These are phyloP conservation scores for Spatholobus suberectus DNA, from an alignment of 306 rosid genomes.

Conservation along the genomic window DNA sequence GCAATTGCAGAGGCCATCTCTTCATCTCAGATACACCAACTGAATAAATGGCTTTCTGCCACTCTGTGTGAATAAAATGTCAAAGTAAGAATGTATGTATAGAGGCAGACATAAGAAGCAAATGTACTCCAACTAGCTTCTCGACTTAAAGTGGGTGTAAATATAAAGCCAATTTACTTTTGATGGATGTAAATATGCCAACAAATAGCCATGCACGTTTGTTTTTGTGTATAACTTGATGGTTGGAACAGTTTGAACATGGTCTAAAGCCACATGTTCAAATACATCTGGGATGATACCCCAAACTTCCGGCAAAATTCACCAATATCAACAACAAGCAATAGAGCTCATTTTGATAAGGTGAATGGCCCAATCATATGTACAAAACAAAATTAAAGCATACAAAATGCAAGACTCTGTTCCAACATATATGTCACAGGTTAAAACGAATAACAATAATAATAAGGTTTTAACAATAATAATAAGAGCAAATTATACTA, in stretches of 20 bases:
- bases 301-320: not conserved
- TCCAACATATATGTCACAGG: not conserved
- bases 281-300: conserved; percentile 8
- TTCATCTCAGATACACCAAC: conserved; percentile 96
- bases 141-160: not conserved
- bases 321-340: not conserved
- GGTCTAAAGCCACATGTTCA: conserved; percentile 20
- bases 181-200: conserved; percentile 15
- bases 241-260: conserved; percentile 14
- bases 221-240: conserved; percentile 21
- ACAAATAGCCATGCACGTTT: conserved; percentile 1
- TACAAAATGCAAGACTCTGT: conserved; percentile 20
- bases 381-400: not conserved
- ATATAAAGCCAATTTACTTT: not conserved
- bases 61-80: conserved; percentile 62
- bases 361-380: not conserved
- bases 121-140: not conserved
- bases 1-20: conserved; percentile 92
- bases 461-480: too few relatives aligned
- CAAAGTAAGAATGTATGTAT: conserved; percentile 29
- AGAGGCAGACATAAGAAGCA: conserved; percentile 20
- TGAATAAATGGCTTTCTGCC: conserved; percentile 96
- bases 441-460: not conserved
- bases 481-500: not conserved
- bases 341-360: conserved; percentile 10